phyloP scores from a whole-genome alignment of 192 early-diverging fungal genomes.

The Backusella australiensis region DNA sequence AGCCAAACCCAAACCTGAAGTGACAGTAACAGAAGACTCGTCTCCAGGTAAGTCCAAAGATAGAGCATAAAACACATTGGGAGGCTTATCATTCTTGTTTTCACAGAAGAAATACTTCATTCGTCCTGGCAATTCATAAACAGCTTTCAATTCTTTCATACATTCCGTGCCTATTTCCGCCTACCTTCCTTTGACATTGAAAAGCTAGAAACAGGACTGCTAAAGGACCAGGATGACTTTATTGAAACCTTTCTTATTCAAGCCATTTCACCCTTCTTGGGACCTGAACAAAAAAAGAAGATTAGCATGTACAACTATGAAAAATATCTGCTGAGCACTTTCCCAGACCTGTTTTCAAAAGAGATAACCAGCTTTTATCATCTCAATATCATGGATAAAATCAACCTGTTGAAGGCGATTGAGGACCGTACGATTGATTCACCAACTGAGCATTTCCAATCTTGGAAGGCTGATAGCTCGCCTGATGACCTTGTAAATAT shows the following conservation, averaged over 20 bases:
- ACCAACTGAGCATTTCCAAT: neutral
- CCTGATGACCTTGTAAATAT: neutral
- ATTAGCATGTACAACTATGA: neutral
- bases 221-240: neutral
- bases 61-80: neutral
- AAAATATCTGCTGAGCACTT: neutral
- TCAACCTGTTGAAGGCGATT: neutral
- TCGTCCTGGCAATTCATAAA: slow-evolving; percentile 12
- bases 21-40: slow-evolving; percentile 3
- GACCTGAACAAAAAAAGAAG: neutral
- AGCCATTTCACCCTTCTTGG: slow-evolving; percentile 1
- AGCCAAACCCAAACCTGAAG: neutral
- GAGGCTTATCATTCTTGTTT: neutral
- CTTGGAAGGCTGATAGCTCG: neutral
- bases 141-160: neutral
- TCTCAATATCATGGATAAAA: neutral
- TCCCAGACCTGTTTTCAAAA: neutral
- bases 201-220: neutral
- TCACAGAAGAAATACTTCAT: neutral
- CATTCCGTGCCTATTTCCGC: neutral
- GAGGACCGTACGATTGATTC: neutral
- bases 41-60: neutral
- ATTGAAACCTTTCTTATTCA: slow-evolving; percentile 1
- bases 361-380: neutral
- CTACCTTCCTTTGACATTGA: neutral